Base-by-base conservation (phyloP, 2,329 filamentous ascomycete genomes). In the Davidsoniella neocaledoniae region DNA sequence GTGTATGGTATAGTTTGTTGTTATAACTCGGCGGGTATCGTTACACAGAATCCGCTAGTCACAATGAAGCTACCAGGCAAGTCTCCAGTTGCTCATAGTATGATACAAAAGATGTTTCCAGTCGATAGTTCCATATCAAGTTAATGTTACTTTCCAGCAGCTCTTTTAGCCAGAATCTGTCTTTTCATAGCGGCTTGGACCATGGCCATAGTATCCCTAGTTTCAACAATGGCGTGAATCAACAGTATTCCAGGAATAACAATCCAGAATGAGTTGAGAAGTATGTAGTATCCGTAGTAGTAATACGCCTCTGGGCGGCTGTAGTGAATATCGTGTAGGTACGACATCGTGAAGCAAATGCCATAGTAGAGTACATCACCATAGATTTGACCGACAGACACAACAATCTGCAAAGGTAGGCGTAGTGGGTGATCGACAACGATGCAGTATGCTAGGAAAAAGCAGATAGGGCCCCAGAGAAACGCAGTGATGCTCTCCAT, bases 401-500 rank as follows among this genome's bases (percentile, higher is more conserved):
- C 59, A 56, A 70, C 62, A 46, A 64, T 57, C 59, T 74, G 70
- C 38, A 74, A 55, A 0, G 69, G 66, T 56, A 74, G 65, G 6
- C 72, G 69, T 4, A 68, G 58, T 5, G 70, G 67, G 54, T 70
- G 64, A 16, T 64, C 58, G 39, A 59, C 60, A 41, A 66, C 60
- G 56, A 74, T 69, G 55, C 61, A 63, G 56, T 61, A 67, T 2
- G 69, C 71, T 53, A 65, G 62, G 36, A 64, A 45, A 54, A 74
- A 70, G 38, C 69, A 74, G 40, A 75, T 58, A 1, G 73, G 72
- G 1, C 73, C 73, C 72, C 72, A 76, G 56, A 63, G 61, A 39
- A 69, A 58, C 33, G 72, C 71, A 5, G 73, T 76, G 50, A 74
- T 58, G 50, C 68, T 63, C 59, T 76, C 72, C 71, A 76, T 75